Evolutionary conservation across 257 asterid genomes (phyloP).

Genomic region (Solanum acaule): DNA sequence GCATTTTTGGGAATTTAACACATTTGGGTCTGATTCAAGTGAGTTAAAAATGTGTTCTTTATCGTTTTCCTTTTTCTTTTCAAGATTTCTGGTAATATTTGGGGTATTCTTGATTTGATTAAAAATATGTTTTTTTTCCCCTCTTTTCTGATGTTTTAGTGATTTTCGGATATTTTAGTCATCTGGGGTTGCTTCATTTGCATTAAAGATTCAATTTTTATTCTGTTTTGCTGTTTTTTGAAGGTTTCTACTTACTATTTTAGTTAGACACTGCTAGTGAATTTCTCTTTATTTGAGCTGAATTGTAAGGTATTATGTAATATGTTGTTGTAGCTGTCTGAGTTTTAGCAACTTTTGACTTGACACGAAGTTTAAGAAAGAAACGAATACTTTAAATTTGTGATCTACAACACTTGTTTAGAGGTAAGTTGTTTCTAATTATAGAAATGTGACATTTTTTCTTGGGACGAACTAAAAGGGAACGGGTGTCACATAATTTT

Average conservation of each 20-base stretch:
- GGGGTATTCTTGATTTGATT: not conserved
- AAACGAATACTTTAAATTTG: not conserved
- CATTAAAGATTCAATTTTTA: not conserved
- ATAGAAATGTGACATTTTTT: not conserved
- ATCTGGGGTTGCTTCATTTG: not conserved
- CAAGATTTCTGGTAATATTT: not conserved
- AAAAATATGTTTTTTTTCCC: not conserved
- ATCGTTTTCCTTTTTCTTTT: not conserved
- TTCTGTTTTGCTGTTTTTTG: not conserved
- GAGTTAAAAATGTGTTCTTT: not conserved
- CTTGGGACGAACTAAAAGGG: not conserved
- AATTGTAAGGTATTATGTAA: not conserved
- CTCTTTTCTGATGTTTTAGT: not conserved
- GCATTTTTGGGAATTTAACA: not conserved
- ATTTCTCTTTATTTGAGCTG: not conserved
- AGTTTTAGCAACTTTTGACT: not conserved
- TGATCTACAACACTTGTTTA: not conserved
- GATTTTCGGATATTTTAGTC: not conserved
- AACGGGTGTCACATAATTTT: not conserved
- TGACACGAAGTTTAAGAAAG: not conserved
- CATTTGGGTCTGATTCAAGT: not conserved
- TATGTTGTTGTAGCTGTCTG: not conserved
- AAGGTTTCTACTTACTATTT: not conserved
- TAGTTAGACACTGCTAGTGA: not conserved
- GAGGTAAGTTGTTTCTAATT: not conserved